Percentiles rank a stretch among this genome's conserved stretches.
Conservation (phyloP, 768 basidiomycete species). For the Mycena vulgaris region DNA sequence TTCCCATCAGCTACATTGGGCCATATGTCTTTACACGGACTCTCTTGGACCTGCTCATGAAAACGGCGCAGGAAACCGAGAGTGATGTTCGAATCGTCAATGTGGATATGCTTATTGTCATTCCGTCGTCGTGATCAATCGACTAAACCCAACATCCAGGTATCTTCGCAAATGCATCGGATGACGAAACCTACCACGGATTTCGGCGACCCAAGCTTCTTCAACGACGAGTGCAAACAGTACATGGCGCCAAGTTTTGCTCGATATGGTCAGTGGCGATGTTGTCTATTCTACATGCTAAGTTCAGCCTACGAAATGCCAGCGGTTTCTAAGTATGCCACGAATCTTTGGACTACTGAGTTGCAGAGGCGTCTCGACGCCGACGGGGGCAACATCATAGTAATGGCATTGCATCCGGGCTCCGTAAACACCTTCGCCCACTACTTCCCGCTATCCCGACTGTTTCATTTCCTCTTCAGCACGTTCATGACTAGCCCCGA, state of each 20-base stretch:
- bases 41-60: conserved; percentile 66
- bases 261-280: conserved; percentile 44
- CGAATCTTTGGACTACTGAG: conserved; percentile 63
- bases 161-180: conserved; percentile 50
- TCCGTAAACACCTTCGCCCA: conserved; percentile 48
- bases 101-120: conserved; percentile 52
- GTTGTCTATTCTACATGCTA: background rate
- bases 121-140: background rate
- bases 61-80: conserved; percentile 61
- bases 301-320: conserved; percentile 39
- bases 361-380: conserved; percentile 63
- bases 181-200: conserved; percentile 3
- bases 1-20: conserved; percentile 62
- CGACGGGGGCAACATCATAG: conserved; percentile 45
- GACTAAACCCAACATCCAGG: conserved; percentile 39
- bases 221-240: conserved; percentile 49
- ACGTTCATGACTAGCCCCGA: conserved; percentile 40
- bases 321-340: conserved; percentile 61
- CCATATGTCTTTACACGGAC: conserved; percentile 69
- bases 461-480: conserved; percentile 30
- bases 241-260: conserved; percentile 34
- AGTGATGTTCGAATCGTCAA: conserved; percentile 76
- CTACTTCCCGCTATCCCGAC: conserved; percentile 34
- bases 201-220: conserved; percentile 42
- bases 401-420: conserved; percentile 62